A percentile compares a stretch with the other conserved stretches of the same genome.
Evolutionary conservation across 129 eudicot genomes (phyloP).

Genomic region (Logfia minima): DNA sequence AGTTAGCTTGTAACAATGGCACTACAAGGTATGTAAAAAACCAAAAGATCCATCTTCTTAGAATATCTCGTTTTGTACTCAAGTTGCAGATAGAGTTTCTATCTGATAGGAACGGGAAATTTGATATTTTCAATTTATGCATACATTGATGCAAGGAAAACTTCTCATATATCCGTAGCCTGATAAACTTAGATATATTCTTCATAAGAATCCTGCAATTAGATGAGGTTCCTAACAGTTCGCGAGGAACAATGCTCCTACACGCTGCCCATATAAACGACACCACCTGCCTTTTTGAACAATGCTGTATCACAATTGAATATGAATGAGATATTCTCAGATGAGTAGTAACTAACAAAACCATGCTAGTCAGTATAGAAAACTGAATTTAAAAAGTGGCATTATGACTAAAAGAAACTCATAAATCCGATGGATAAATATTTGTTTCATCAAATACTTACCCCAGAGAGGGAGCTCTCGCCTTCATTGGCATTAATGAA

Average conservation of each 20-base stretch:
- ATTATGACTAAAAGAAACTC: not conserved
- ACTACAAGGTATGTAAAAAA: slow-evolving; percentile 54
- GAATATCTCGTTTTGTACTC: slow-evolving; percentile 37
- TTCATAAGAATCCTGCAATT: slow-evolving; percentile 57
- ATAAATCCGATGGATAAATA: not conserved
- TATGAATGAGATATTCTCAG: not conserved
- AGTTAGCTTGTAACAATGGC: slow-evolving; percentile 76
- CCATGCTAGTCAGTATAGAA: not conserved
- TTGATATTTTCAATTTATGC: slow-evolving; percentile 50
- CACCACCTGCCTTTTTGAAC: slow-evolving; percentile 61
- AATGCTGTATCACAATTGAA: slow-evolving; percentile 26
- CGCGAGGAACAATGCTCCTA: slow-evolving; percentile 65
- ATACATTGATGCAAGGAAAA: slow-evolving; percentile 69
- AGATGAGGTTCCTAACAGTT: slow-evolving; percentile 57
- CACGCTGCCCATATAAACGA: slow-evolving; percentile 91
- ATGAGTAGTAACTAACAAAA: not conserved
- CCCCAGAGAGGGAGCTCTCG: slow-evolving; percentile 37
- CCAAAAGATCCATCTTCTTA: slow-evolving; percentile 75
- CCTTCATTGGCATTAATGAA: slow-evolving; percentile 25
- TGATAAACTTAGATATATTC: slow-evolving; percentile 59
- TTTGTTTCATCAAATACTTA: slow-evolving; percentile 26
- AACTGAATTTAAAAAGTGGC: not conserved
- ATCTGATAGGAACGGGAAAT: slow-evolving; percentile 50
- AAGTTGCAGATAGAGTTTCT: slow-evolving; percentile 36
- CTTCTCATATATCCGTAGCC: slow-evolving; percentile 66